These are phyloP conservation scores for Acanthamoeba lenticulata DNA, from an alignment of 208 protist genomes.

Conservation along the genomic window DNA sequence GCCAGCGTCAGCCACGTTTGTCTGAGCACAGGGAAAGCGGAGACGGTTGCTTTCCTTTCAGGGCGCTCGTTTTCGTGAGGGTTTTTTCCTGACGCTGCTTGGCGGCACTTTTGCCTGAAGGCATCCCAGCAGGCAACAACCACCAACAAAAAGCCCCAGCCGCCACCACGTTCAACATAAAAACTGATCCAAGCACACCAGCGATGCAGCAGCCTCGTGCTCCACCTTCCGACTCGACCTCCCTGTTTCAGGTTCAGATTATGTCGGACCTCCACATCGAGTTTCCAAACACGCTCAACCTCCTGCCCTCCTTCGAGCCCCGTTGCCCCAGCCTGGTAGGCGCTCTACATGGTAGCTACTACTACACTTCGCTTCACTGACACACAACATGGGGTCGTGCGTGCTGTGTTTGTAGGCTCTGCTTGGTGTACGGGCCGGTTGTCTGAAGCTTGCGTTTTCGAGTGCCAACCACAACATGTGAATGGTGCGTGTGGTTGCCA, in stretches of 20 bases:
- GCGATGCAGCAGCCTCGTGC: too few species aligned
- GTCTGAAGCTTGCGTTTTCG: background rate
- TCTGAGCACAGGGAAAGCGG: too few species aligned
- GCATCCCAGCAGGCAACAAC: too few species aligned
- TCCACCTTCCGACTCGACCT: too few species aligned
- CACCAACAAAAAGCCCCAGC: too few species aligned
- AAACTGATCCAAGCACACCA: too few species aligned
- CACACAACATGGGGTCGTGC: background rate
- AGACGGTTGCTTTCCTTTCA: too few species aligned
- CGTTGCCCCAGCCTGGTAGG: background rate
- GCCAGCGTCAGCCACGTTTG: too few species aligned
- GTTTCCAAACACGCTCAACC: background rate
- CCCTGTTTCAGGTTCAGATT: background rate
- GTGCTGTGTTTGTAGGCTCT: background rate
- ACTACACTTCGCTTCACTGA: background rate
- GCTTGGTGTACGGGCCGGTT: background rate
- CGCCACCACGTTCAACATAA: too few species aligned
- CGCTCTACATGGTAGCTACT: background rate
- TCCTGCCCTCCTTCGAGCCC: background rate
- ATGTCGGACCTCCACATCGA: constrained; percentile 15
- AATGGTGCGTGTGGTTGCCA: background rate
- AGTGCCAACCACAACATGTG: background rate
- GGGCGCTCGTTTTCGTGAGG: too few species aligned
- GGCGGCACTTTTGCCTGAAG: too few species aligned
- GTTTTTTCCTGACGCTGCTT: too few species aligned